phyloP scores from a whole-genome alignment of 208 protist genomes.

The Trypanosoma melophagium region DNA sequence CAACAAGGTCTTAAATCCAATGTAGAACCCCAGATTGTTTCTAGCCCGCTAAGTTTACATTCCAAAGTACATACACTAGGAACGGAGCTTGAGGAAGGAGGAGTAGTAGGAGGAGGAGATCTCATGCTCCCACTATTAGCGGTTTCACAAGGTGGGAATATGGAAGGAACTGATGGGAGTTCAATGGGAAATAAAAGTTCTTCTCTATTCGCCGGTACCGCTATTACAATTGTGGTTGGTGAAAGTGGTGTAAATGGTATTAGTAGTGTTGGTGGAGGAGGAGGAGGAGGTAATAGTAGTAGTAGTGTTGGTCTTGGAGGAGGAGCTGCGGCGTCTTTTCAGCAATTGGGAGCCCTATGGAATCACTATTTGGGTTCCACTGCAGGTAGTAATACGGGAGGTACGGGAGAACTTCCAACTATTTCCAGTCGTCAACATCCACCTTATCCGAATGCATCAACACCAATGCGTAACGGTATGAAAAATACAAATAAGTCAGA shows the following conservation, averaged over 20 bases:
- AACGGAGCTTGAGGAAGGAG: neutral
- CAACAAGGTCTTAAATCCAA: conserved; percentile 1
- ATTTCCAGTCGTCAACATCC: conserved; percentile 18
- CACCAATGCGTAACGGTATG: conserved; percentile 2
- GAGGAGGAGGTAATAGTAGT: neutral
- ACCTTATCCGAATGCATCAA: neutral
- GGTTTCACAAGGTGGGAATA: neutral
- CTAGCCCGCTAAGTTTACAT: neutral
- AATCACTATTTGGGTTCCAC: conserved; percentile 36
- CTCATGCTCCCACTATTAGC: conserved; percentile 16
- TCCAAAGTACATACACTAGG: neutral
- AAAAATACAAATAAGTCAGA: conserved; percentile 14
- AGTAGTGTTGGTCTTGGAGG: neutral
- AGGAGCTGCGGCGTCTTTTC: conserved; percentile 14
- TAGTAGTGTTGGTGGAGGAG: neutral
- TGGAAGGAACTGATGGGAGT: conserved; percentile 1
- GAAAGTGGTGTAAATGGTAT: neutral
- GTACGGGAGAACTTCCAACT: conserved; percentile 12
- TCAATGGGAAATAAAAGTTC: conserved; percentile 13
- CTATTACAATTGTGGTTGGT: no score
- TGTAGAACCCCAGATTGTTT: no score
- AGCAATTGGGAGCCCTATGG: conserved; percentile 39
- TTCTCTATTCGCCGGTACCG: neutral
- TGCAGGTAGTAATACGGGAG: neutral
- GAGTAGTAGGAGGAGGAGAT: neutral